phyloP scores from a whole-genome alignment of 257 asterid genomes.

The Lantana camara region DNA sequence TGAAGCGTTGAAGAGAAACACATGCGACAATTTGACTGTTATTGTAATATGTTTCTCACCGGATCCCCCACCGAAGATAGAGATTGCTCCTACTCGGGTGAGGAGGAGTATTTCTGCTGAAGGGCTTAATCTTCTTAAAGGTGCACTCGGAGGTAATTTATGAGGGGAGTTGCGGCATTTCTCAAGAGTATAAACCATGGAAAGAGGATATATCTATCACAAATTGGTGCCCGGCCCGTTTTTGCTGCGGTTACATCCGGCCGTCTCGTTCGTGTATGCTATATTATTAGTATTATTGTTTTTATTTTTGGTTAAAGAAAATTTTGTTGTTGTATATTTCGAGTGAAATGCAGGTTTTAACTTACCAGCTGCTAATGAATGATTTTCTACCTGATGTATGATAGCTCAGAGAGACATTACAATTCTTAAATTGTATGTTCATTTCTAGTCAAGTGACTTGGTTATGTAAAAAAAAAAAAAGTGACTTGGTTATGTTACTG shows the following conservation, averaged over 20 bases:
- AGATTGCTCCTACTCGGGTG: conserved; percentile 48
- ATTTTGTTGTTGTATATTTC: neutral
- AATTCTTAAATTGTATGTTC: neutral
- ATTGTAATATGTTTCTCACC: conserved; percentile 69
- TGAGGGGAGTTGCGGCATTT: conserved; percentile 22
- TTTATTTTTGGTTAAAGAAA: too few relatives aligned
- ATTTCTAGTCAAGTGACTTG: neutral
- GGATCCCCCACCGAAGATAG: conserved; percentile 73
- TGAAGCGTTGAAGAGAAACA: conserved; percentile 75
- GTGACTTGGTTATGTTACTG: too few relatives aligned
- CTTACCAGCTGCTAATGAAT: conserved; percentile 1
- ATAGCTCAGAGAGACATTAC: neutral
- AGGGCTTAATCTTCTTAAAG: conserved; percentile 75
- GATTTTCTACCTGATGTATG: conserved; percentile 18
- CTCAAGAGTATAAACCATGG: neutral
- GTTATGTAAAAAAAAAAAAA: too few relatives aligned
- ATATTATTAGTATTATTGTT: too few relatives aligned
- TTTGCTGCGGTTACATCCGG: neutral
- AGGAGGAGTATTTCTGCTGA: conserved; percentile 71
- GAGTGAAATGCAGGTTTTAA: conserved; percentile 25
- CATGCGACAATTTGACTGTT: conserved; percentile 75
- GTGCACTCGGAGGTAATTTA: conserved; percentile 57
- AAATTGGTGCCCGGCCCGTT: neutral
- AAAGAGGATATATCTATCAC: neutral
- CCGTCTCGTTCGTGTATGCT: neutral